Base-by-base conservation (phyloP, 2,329 filamentous ascomycete species). In the Nothopassalora personata region DNA sequence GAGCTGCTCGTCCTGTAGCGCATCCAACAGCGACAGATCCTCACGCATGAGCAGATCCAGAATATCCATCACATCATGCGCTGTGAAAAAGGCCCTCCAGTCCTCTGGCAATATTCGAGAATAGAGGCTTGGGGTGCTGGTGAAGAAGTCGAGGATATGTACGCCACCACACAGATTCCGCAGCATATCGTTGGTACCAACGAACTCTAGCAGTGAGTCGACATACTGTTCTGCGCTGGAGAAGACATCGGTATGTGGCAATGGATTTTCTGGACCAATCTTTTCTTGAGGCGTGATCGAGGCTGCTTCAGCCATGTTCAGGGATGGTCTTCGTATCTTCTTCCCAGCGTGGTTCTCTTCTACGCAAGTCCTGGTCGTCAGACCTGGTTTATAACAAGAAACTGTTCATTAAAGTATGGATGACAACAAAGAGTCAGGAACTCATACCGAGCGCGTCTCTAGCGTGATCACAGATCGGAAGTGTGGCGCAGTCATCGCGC, bases 91-190 rank as follows among this genome's bases (percentile, higher is more conserved):
- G 0, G 79, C 71, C 64, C 90, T 85, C 94, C 94, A 99, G 73
- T 91, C 86, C 60, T 82, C 72, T 0, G 91, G 90, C 1, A 99
- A 75, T 1, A 93, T 82, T 1, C 83, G 80, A 54, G 88, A 84
- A 72, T 96, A 99, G 0, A 97, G 81, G 63, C 91, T 88, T 5
- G 91, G 90, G 51, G 91, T 84, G 46, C 85, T 84, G 1, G 91
- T 97, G 76, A 97, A 91, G 75, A 99, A 97, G 73, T 99, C 94
- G 58, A 97, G 81, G 63, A 99, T 92, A 71, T 99, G 94, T 0
- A 97, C 90, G n/a, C 93, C 92, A 56, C 94, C 94, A 71, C 91
- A 96, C n/a, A 99, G 81, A 28, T 90, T 90, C 65, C 90, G 88
- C 67, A 97, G 91, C 1, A 91, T 80, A 56, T 87, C 83, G 49